Evolutionary conservation across 179 eudicot genomes (phyloP), one percentile per base, ranked within the genome.

Genomic region (Nepenthes alata): DNA sequence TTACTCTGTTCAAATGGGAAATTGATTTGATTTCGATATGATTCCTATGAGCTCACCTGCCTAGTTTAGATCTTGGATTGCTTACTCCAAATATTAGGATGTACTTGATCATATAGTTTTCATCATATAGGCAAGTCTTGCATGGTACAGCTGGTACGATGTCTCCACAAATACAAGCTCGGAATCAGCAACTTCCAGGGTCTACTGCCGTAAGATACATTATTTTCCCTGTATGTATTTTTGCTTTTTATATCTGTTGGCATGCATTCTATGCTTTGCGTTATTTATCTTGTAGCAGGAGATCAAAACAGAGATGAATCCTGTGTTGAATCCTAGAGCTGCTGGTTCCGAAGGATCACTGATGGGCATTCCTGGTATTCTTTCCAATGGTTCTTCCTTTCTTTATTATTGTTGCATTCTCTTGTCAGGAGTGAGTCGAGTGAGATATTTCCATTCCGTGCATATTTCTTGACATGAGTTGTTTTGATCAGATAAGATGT

Each of bases 131-230:
- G 76, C 99, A 87, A 83, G 87, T 90, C 66, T 80, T 90, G 78
- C 91, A 90, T 74, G 89, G 95, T 69, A 59, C 95, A 68, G 86
- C 91, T 53, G 91, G 96, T 67, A 80, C 81, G 58, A 77, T 94
- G 85, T 85, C 95, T 55, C 80, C 91, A 0, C 97, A 85, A 74
- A 77, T 94, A 57, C 91, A 83, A 68, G 64, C 86, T 69, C 89
- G 97, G 53, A 82, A 76, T 72, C 99, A 83, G 73, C 97, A 87
- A 74, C 88, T 80, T 75, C 77, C 84, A 4, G 91, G 85, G 60
- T 72, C 94, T 59, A 72, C 80, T 58, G 77, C 85, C 4, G 97
- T 88, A 55, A 83, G 96, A 75, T 57, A 16, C 16, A 25, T 35
- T 50, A 14, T 35, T 47, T 54, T 56, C 47, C 52, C 62, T 45